Percentiles rank a stretch among this genome's conserved stretches.
Conservation (phyloP, 73 alveolate species). For the Tetrahymena elliotti region DNA sequence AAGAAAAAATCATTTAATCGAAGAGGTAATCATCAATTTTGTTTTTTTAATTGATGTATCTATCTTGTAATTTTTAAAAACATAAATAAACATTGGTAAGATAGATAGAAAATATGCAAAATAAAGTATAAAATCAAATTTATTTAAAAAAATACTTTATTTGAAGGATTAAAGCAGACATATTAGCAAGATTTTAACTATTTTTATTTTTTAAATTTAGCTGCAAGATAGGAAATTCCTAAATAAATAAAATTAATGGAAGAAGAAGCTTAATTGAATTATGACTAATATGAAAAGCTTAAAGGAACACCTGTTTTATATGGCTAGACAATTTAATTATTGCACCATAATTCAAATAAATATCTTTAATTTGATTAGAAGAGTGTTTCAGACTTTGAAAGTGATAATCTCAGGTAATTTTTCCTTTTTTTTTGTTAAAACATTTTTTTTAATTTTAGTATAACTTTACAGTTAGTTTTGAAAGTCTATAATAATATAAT, state of each 20-base stretch:
- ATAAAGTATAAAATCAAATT: neutral
- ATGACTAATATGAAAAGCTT: slow-evolving; percentile 21
- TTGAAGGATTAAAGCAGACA: neutral
- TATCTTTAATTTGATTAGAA: slow-evolving; percentile 23
- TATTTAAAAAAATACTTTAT: too few relatives aligned
- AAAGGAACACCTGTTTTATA: slow-evolving; percentile 38
- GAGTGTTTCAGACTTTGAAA: slow-evolving; percentile 32
- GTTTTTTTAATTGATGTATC: neutral
- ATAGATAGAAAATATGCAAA: too few relatives aligned
- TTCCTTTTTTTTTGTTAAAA: neutral
- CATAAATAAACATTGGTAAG: too few relatives aligned
- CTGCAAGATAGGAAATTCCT: slow-evolving; percentile 27
- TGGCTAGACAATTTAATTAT: slow-evolving; percentile 16
- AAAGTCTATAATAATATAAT: too few relatives aligned
- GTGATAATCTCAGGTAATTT: slow-evolving; percentile 5
- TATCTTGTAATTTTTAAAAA: neutral
- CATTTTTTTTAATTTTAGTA: neutral
- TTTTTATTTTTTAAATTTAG: neutral
- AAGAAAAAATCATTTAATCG: neutral
- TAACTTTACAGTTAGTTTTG: neutral
- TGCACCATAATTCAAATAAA: slow-evolving; percentile 32
- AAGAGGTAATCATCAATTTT: neutral
- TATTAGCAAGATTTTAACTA: neutral
- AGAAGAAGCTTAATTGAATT: slow-evolving; percentile 25
- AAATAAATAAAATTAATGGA: slow-evolving; percentile 30